Evolutionary conservation across 306 rosid species (phyloP).

Genomic region (Rubus idaeus): DNA sequence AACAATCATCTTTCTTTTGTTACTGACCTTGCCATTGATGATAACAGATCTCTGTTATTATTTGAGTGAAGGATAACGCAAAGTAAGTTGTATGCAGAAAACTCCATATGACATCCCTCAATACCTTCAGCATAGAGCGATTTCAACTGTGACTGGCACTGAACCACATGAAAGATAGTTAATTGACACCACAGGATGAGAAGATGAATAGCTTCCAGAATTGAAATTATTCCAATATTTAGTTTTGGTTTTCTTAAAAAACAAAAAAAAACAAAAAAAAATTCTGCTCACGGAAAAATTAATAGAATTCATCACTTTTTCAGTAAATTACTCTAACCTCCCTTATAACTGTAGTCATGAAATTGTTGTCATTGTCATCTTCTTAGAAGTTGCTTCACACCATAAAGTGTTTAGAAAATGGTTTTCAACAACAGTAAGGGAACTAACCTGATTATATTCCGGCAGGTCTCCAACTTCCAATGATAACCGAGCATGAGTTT

Average conservation of each 20-base stretch:
- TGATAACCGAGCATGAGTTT: constrained; percentile 92
- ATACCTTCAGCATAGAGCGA: constrained; percentile 88
- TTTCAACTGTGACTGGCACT: constrained; percentile 92
- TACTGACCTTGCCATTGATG: constrained; percentile 80
- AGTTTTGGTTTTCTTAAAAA: not conserved
- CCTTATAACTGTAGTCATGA: not conserved
- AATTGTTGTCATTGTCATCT: not conserved
- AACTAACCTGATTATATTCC: constrained; percentile 86
- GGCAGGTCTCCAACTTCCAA: constrained; percentile 93
- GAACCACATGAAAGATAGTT: constrained; percentile 38
- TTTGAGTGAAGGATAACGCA: constrained; percentile 91
- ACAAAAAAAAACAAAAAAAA: not conserved
- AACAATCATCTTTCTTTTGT: not conserved
- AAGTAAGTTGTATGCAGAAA: constrained; percentile 93
- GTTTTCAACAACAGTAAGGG: not conserved
- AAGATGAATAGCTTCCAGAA: not conserved
- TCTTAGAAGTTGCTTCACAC: not conserved
- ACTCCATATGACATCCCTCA: constrained; percentile 88
- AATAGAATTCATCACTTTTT: not conserved
- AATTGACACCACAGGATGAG: not conserved
- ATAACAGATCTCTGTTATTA: constrained; percentile 82
- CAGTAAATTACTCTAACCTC: not conserved
- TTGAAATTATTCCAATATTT: not conserved
- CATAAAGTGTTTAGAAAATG: not conserved
- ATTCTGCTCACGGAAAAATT: not conserved